Evolutionary conservation across 2,329 filamentous ascomycete species (phyloP).

Genomic region (Seiridium unicorne): DNA sequence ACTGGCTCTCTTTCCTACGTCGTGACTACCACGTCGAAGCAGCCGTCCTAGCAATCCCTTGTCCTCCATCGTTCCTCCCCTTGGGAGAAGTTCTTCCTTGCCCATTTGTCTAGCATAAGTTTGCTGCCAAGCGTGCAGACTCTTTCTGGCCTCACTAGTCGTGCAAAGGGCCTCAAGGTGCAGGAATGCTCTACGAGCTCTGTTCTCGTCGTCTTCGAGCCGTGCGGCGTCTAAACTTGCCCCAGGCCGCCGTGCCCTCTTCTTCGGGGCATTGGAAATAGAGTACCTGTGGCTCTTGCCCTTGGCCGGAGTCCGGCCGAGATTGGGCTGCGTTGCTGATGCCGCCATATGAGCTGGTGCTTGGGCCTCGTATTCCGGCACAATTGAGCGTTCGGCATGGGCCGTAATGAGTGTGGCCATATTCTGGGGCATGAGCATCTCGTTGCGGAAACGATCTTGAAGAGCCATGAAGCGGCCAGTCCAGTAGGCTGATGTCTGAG

Average conservation of each 20-base stretch:
- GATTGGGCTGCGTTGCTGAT: conserved; percentile 2
- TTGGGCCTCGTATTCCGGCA: background rate
- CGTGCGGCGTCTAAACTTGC: background rate
- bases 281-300: background rate
- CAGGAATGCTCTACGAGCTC: conserved; percentile 41
- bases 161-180: conserved; percentile 45
- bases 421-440: conserved; percentile 31
- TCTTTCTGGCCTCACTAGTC: conserved; percentile 45
- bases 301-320: background rate
- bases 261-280: background rate
- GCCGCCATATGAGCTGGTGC: background rate
- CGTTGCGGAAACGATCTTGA: conserved; percentile 51
- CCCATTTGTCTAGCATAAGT: conserved; percentile 40
- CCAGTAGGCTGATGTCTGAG: conserved; percentile 57
- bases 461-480: conserved; percentile 58
- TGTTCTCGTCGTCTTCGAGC: conserved; percentile 38
- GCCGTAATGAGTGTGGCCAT: conserved; percentile 18
- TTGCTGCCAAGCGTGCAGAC: conserved; percentile 49
- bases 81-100: conserved; percentile 38
- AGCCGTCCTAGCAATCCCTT: conserved; percentile 24
- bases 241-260: background rate
- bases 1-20: background rate
- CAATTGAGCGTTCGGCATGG: conserved; percentile 16
- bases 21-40: conserved; percentile 11
- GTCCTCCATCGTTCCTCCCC: conserved; percentile 24